These are phyloP conservation scores for Chalciporus sphaerocephalus DNA, from an alignment of 768 basidiomycete genomes.

Conservation along the genomic window DNA sequence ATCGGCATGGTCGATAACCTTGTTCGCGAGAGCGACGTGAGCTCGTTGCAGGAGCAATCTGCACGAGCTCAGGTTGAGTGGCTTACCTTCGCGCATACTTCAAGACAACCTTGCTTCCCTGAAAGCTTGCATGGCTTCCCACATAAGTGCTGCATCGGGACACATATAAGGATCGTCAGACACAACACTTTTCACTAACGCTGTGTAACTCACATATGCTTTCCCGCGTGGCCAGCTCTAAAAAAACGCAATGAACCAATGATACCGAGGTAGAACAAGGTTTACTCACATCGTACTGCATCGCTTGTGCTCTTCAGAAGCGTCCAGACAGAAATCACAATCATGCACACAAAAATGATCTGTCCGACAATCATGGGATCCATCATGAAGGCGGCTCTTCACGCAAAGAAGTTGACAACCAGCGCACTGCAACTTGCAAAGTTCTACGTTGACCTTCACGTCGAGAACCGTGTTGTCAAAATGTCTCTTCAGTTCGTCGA, in stretches of 20 bases:
- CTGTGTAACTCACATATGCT: slow-evolving; percentile 45
- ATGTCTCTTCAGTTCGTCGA: slow-evolving; percentile 42
- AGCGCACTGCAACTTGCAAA: slow-evolving; percentile 48
- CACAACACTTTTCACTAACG: not conserved
- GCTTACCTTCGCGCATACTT: slow-evolving; percentile 47
- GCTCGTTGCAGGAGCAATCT: not conserved
- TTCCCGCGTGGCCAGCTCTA: slow-evolving; percentile 57
- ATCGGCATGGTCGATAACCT: slow-evolving; percentile 43
- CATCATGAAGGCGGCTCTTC: slow-evolving; percentile 42
- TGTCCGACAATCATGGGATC: slow-evolving; percentile 48
- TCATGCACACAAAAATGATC: slow-evolving; percentile 41
- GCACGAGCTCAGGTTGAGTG: not conserved
- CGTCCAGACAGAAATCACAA: slow-evolving; percentile 42
- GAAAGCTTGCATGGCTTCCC: slow-evolving; percentile 42
- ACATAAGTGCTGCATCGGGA: slow-evolving; percentile 40
- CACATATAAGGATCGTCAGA: not conserved
- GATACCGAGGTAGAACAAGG: not conserved
- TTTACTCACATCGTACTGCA: slow-evolving; percentile 48
- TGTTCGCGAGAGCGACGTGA: not conserved
- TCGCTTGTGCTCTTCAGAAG: slow-evolving; percentile 23
- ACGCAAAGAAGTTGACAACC: slow-evolving; percentile 49
- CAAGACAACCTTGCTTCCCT: slow-evolving; percentile 45
- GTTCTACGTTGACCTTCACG: slow-evolving; percentile 41
- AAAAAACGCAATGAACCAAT: not conserved
- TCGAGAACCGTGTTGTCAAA: slow-evolving; percentile 44